Evolutionary conservation across 2,329 filamentous ascomycete genomes (phyloP), one percentile per base, ranked within the genome.

Genomic region (Ophiocordyceps polyrhachis-furcata): DNA sequence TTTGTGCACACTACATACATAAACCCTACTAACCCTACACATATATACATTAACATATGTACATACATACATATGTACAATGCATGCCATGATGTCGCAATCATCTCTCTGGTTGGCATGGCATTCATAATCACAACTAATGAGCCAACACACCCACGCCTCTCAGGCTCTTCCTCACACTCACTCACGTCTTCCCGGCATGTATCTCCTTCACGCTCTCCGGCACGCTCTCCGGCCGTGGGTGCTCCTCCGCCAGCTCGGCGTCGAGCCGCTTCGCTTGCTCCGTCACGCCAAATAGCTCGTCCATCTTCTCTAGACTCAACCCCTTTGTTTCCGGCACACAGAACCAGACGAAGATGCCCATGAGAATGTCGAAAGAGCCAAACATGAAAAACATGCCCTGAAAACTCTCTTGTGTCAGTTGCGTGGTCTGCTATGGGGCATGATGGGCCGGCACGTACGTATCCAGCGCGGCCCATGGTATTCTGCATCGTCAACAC

Each of bases 241-340:
- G 25, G 9, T 28, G 52, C 37, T 46, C 56, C 15, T 46, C 45
- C 51, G 58, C 58, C 1, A 55, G 51, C 50, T 62, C 58, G 7
- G 55, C 51, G 12, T 61, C 55, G 5, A 56, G 45, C 48, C 57
- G 50, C 51, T 58, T 57, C 25, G 44, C 49, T 23, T 49, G 32
- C 48, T 74, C 70, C 4, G 70, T 71, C 43, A 77, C 66, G 41
- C 76, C 76, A 55, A 81, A 81, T 15, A 81, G 63, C 52, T 79
- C 73, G 55, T 80, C 74, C 74, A 80, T 79, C 57, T 70, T 71
- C 60, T 81, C 76, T 47, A 81, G 64, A 40, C 65, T 65, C 47
- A 70, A 55, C 32, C 79, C 79, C 64, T 83, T 83, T 12, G 80
- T 84, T 62, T 84, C 80, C 0, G 80, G 80, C 17, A 82, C 69